Percentiles rank a stretch among this genome's conserved stretches.
Evolutionary conservation across 768 basidiomycete genomes (phyloP).

Genomic region (Hemileccinum impolitum): DNA sequence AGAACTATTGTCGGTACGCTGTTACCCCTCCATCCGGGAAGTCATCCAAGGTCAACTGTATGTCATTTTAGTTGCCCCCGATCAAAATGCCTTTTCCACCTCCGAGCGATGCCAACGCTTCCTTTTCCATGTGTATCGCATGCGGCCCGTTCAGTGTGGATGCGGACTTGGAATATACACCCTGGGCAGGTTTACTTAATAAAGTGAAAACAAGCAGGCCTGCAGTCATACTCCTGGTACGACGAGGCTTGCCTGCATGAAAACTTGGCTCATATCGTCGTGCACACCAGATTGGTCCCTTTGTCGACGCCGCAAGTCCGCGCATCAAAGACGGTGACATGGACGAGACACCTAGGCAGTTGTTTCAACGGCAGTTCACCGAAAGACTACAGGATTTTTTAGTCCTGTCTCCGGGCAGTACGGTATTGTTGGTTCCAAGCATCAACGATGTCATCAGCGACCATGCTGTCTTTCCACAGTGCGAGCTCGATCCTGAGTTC

Average conservation of each 20-base stretch:
- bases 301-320: constrained; percentile 77
- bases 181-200: constrained; percentile 63
- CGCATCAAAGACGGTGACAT: constrained; percentile 72
- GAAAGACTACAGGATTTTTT: constrained; percentile 56
- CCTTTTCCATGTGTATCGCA: constrained; percentile 67
- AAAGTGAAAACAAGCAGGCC: constrained; percentile 65
- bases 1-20: constrained; percentile 75
- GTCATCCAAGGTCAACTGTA: not conserved
- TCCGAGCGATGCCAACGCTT: constrained; percentile 31
- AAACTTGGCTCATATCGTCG: not conserved
- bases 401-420: constrained; percentile 60
- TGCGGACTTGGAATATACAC: constrained; percentile 68
- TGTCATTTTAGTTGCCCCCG: constrained; percentile 56
- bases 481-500: constrained; percentile 47
- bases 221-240: constrained; percentile 73
- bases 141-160: constrained; percentile 88
- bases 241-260: constrained; percentile 8
- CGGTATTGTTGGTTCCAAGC: constrained; percentile 78
- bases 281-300: constrained; percentile 76
- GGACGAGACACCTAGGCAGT: constrained; percentile 55
- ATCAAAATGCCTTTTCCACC: constrained; percentile 45
- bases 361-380: constrained; percentile 68
- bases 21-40: not conserved
- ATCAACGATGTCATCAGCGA: constrained; percentile 75
- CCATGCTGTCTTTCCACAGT: constrained; percentile 86